Percentiles rank a stretch among this genome's conserved stretches.
phyloP scores from a whole-genome alignment of 306 rosid genomes.

The Rosa lucieae region DNA sequence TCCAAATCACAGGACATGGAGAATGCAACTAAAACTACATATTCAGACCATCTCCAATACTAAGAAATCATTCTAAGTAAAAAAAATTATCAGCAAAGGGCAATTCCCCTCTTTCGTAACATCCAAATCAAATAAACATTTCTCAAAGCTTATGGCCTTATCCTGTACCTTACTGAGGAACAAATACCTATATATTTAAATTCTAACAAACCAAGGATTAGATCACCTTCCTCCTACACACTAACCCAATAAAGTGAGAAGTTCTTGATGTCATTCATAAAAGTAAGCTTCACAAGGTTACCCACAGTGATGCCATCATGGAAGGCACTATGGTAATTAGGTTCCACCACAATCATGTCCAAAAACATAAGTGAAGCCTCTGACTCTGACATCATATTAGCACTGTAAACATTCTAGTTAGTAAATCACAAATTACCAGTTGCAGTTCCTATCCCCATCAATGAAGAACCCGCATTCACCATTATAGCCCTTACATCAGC shows the following conservation, averaged over 20 bases:
- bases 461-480: conserved; percentile 93
- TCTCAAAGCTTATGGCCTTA: too few relatives aligned
- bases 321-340: neutral
- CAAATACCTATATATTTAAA: neutral
- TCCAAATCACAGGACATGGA: too few relatives aligned
- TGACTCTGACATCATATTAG: neutral
- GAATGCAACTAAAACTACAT: too few relatives aligned
- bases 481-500: conserved; percentile 94
- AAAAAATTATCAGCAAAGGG: too few relatives aligned
- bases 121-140: too few relatives aligned
- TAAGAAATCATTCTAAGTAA: too few relatives aligned
- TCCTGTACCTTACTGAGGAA: neutral
- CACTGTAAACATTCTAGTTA: conserved; percentile 5
- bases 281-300: neutral
- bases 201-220: neutral
- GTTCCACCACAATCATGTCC: neutral
- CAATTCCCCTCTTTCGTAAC: too few relatives aligned
- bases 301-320: neutral
- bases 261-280: neutral
- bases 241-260: neutral
- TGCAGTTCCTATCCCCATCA: conserved; percentile 95
- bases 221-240: neutral
- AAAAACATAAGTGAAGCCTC: neutral
- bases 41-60: too few relatives aligned
- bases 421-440: conserved; percentile 50